Percentiles rank a stretch among this genome's conserved stretches.
Evolutionary conservation across 2,329 filamentous ascomycete genomes (phyloP).

Genomic region (Xylariaceae sp.): DNA sequence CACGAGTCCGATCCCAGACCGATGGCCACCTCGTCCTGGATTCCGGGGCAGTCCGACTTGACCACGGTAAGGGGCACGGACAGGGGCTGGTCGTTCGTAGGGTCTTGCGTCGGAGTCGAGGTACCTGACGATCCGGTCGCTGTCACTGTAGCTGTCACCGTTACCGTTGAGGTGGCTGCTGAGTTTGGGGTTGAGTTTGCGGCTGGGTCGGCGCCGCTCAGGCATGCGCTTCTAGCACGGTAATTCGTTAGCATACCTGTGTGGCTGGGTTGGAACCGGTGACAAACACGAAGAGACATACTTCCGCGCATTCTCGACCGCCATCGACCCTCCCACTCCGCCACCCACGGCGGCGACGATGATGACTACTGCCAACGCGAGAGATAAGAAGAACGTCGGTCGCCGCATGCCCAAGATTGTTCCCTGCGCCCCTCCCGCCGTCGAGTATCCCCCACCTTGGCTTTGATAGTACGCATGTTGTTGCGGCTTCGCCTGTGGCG

Average conservation of each 20-base stretch:
- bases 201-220: neutral
- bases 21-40: conserved; percentile 9
- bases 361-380: conserved; percentile 16
- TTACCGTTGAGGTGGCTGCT: conserved; percentile 2
- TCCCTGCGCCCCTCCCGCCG: neutral
- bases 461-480: neutral
- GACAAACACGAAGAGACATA: conserved; percentile 4
- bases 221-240: conserved; percentile 4
- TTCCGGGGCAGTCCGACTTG: conserved; percentile 17
- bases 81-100: too few relatives aligned
- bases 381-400: conserved; percentile 16
- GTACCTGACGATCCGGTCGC: conserved; percentile 1
- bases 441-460: neutral
- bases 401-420: conserved; percentile 18
- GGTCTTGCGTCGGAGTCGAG: conserved; percentile 6
- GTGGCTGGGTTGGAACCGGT: too few relatives aligned
- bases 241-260: conserved; percentile 2
- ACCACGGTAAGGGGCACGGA: conserved; percentile 16
- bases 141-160: conserved; percentile 3
- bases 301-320: conserved; percentile 18
- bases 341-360: conserved; percentile 20
- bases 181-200: neutral
- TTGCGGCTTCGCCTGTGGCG: conserved; percentile 1
- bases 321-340: conserved; percentile 21
- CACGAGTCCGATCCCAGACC: conserved; percentile 9